Conservation (phyloP, 2,329 filamentous ascomycete genomes). For the Botryosphaeria dothidea region DNA sequence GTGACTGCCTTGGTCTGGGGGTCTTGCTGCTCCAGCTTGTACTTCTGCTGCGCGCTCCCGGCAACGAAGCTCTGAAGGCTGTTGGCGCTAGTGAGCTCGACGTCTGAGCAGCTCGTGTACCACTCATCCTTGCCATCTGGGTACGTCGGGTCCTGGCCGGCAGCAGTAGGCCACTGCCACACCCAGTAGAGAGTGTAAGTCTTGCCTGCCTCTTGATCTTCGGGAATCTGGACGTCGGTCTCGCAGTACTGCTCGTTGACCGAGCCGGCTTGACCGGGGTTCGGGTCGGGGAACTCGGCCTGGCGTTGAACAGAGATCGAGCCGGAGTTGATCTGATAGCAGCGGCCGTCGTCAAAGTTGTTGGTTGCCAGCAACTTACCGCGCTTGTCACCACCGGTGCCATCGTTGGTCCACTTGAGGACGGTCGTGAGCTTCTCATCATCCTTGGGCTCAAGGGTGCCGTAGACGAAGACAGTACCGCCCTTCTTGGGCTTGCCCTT, state of each 20-base stretch:
- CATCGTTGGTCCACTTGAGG: conserved; percentile 78
- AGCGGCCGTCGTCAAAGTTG: conserved; percentile 87
- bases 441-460: conserved; percentile 48
- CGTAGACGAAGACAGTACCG: conserved; percentile 52
- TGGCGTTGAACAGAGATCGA: conserved; percentile 62
- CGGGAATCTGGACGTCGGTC: conserved; percentile 73
- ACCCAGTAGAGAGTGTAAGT: conserved; percentile 86
- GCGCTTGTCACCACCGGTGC: conserved; percentile 76
- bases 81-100: conserved; percentile 39
- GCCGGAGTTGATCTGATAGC: conserved; percentile 73
- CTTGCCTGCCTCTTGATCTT: conserved; percentile 58
- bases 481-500: conserved; percentile 45
- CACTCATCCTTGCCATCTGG: conserved; percentile 50
- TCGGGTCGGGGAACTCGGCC: conserved; percentile 54
- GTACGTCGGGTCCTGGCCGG: conserved; percentile 38
- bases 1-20: conserved; percentile 41
- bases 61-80: conserved; percentile 20
- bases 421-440: conserved; percentile 65
- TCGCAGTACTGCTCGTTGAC: conserved; percentile 62
- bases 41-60: conserved; percentile 13
- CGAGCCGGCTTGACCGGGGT: conserved; percentile 49
- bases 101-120: conserved; percentile 57
- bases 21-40: conserved; percentile 42
- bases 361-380: conserved; percentile 75
- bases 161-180: conserved; percentile 78